These are phyloP conservation scores for Fusarium tupiense DNA, from an alignment of 2,329 filamentous ascomycete species.

Conservation along the genomic window DNA sequence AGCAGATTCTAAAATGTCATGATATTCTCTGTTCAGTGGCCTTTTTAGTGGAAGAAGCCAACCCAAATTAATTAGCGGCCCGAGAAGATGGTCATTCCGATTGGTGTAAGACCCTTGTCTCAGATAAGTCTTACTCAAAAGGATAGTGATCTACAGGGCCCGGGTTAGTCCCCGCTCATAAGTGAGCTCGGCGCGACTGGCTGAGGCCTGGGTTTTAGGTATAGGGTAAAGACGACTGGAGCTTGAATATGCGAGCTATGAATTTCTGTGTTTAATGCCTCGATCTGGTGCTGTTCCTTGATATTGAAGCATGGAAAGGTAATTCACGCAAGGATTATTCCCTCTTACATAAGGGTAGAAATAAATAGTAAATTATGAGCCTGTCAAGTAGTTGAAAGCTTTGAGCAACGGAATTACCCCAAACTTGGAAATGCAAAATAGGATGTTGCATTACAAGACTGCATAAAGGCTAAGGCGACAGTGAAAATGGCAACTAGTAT, in stretches of 20 bases:
- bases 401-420: accelerated
- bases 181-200: neutral
- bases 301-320: no score
- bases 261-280: neutral
- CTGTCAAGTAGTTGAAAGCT: no score
- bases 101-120: neutral
- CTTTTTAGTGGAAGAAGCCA: neutral
- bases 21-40: neutral
- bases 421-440: no score
- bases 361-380: no score
- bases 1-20: neutral
- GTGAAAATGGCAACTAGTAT: accelerated
- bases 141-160: neutral
- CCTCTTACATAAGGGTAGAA: no score
- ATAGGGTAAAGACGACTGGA: neutral
- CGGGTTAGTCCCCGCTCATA: neutral
- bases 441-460: no score
- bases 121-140: neutral
- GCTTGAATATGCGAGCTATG: neutral
- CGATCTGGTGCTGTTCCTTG: no score
- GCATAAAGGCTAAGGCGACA: no score
- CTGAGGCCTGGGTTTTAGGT: neutral
- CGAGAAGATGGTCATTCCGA: neutral
- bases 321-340: no score
- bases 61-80: neutral